These are phyloP conservation scores for Stagonosporopsis chrysanthemi DNA, from an alignment of 2,329 filamentous ascomycete species.

Conservation along the genomic window DNA sequence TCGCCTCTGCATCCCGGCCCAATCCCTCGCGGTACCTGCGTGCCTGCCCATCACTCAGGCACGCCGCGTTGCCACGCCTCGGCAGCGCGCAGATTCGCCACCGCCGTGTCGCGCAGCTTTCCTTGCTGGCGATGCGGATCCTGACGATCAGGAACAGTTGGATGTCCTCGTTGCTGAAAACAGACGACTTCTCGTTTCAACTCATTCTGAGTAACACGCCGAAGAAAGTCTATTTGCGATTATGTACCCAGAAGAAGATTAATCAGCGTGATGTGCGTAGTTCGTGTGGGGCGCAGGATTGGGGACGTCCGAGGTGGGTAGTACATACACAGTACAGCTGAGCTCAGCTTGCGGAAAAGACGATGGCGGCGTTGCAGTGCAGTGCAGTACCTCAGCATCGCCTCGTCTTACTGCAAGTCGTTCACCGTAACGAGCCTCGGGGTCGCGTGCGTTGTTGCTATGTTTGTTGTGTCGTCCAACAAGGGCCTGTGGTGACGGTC, in stretches of 20 bases:
- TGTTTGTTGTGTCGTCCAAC: no score
- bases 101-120: background rate
- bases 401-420: background rate
- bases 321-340: slow-evolving; percentile 3
- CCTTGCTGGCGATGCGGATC: slow-evolving; percentile 7
- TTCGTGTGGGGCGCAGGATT: background rate
- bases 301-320: background rate
- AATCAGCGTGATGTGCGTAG: background rate
- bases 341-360: slow-evolving; percentile 1
- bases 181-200: background rate
- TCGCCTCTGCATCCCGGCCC: slow-evolving; percentile 5
- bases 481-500: no score
- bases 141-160: slow-evolving; percentile 1
- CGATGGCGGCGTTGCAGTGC: background rate
- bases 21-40: slow-evolving; percentile 13
- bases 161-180: background rate
- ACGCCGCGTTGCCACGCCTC: slow-evolving; percentile 10
- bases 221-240: background rate
- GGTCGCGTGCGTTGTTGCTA: background rate
- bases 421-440: slow-evolving; percentile 5
- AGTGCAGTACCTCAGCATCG: background rate
- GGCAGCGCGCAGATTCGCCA: slow-evolving; percentile 5
- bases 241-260: background rate
- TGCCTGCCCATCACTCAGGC: slow-evolving; percentile 18
- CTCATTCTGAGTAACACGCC: background rate